These are phyloP conservation scores for Suillus sp. DNA, from an alignment of 768 basidiomycete species.

Conservation along the genomic window DNA sequence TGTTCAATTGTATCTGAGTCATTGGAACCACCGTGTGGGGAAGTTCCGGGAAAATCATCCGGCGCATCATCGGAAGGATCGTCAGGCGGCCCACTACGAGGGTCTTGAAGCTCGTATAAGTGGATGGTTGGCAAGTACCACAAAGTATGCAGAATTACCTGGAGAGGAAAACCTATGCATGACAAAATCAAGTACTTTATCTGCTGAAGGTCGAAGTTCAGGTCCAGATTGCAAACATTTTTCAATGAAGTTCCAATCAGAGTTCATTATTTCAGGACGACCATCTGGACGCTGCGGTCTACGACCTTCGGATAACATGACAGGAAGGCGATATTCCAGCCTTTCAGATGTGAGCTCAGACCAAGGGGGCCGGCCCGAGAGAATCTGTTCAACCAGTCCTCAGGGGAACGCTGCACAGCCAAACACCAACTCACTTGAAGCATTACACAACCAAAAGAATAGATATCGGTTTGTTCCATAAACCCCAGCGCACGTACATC, in stretches of 20 bases:
- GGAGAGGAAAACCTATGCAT: neutral
- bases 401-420: too few species aligned
- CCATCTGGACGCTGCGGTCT: neutral
- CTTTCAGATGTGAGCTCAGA: neutral
- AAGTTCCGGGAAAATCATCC: neutral
- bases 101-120: neutral
- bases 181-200: neutral
- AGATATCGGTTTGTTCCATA: neutral
- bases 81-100: neutral
- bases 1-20: neutral
- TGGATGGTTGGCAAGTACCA: neutral
- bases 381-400: too few species aligned
- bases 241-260: neutral
- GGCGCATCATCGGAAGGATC: neutral
- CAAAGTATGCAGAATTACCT: neutral
- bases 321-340: fast-evolving
- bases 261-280: neutral
- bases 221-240: neutral
- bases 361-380: neutral
- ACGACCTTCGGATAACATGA: neutral
- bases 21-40: neutral
- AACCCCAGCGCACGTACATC: neutral
- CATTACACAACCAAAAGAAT: constrained; percentile 1
- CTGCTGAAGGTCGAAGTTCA: neutral
- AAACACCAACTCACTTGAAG: too few species aligned